Evolutionary conservation across 768 basidiomycete species (phyloP), one percentile per base, ranked within the genome.

Genomic region (Pulveroboletus frians): DNA sequence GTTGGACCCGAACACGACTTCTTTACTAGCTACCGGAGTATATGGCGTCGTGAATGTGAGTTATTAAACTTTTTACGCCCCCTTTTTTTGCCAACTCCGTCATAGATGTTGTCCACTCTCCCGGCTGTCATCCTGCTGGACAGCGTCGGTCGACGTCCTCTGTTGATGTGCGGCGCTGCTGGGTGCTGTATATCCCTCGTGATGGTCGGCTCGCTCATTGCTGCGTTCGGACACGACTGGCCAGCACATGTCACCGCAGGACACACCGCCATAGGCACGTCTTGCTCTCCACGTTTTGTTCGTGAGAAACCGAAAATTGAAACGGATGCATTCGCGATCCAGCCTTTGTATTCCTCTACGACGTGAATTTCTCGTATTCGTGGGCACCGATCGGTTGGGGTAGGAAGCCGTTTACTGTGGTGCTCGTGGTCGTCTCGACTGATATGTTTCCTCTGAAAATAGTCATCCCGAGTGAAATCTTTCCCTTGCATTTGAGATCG

Each of bases 401-500:
- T 65, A 51, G 8, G 53, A 11, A 43, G 21, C 41, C 31, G 14
- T 39, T 34, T 29, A 8, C 9, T 45, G 51, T 51, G n/a, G 5
- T 9, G n/a, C 10, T 39, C 34, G 2, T 0, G 35, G 15, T 9
- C 32, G 35, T 38, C 32, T 43, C 5, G 18, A 26, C 59, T 51
- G 39, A 46, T 8, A 1, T n/a, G 5, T 13, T 17, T 3, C 17
- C 27, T 13, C 9, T 23, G 23, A 49, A 54, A 55, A 67, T 54
- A 65, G 68, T 74, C 10, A 62, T 73, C 39, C 71, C 73, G 11
- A 67, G 66, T 26, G 72, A 73, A 52, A 60, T 73, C 30, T 73
- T 73, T 39, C 72, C 72, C n/a, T 50, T 73, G 32, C 69, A 72
- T 38, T 63, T 72, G 13, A 58, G 72, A 26, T 68, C 71, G 7